These are phyloP conservation scores for Euryodendron excelsum DNA, from an alignment of 148 eudicot genomes.

Conservation along the genomic window DNA sequence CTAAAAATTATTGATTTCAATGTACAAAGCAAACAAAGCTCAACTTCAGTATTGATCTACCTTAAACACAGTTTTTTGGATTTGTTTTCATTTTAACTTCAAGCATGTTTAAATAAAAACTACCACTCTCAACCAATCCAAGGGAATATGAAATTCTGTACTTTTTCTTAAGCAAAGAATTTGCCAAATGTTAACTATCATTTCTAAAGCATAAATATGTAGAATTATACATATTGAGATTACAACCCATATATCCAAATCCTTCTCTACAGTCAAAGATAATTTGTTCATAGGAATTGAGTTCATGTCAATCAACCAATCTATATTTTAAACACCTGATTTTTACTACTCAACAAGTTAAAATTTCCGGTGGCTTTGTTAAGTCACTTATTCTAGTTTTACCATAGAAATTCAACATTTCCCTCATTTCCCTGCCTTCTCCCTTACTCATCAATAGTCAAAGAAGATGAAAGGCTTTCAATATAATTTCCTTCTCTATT, in stretches of 20 bases:
- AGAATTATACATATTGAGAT: background rate
- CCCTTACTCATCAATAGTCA: background rate
- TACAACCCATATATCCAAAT: background rate
- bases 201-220: background rate
- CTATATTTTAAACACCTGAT: too few species aligned
- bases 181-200: background rate
- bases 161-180: background rate
- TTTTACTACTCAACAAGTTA: too few species aligned
- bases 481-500: background rate
- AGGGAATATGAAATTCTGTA: background rate
- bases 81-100: too few species aligned
- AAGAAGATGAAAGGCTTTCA: conserved; percentile 8
- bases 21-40: too few species aligned
- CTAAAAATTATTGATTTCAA: background rate
- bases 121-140: background rate
- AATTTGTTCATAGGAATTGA: too few species aligned
- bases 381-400: too few species aligned
- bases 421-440: background rate
- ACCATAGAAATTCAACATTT: too few species aligned
- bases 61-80: too few species aligned
- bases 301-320: too few species aligned
- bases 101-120: background rate
- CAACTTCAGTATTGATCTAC: too few species aligned
- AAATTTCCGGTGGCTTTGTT: too few species aligned
- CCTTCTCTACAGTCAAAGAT: background rate